phyloP scores from a whole-genome alignment of 495 filamentous ascomycete genomes.

The Trichoderma virens region DNA sequence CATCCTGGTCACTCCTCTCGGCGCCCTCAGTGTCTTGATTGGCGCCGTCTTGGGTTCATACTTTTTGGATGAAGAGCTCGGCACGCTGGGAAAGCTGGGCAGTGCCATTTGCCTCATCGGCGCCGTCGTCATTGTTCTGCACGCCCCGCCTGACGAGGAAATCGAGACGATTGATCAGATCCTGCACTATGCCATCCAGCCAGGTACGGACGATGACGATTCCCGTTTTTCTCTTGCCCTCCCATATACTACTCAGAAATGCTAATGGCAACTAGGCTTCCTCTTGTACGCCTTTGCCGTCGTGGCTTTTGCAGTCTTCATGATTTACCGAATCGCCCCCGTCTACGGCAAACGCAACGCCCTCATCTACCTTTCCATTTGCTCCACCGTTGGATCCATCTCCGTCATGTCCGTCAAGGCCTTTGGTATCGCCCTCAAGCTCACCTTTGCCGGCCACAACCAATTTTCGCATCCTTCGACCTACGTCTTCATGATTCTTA shows the following conservation, averaged over 20 bases:
- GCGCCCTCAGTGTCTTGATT: conserved; percentile 88
- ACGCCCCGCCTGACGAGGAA: conserved; percentile 88
- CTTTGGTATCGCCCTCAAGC: conserved; percentile 91
- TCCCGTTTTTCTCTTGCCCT: not conserved
- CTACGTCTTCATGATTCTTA: conserved; percentile 93
- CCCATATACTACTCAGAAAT: not conserved
- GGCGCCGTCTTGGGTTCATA: conserved; percentile 92
- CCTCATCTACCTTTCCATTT: conserved; percentile 91
- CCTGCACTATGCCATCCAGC: conserved; percentile 75
- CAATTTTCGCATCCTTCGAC: conserved; percentile 90
- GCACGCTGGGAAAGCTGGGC: conserved; percentile 82
- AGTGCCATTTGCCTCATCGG: conserved; percentile 95
- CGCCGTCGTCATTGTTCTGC: conserved; percentile 93
- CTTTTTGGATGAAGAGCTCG: conserved; percentile 82
- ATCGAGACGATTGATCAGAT: conserved; percentile 85
- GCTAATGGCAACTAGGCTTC: conserved; percentile 58
- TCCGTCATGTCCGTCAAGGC: conserved; percentile 99
- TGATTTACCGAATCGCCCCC: conserved; percentile 93
- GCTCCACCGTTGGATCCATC: conserved; percentile 90
- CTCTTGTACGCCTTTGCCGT: conserved; percentile 73
- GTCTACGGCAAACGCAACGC: conserved; percentile 89
- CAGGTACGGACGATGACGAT: conserved; percentile 51
- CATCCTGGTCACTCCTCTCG: conserved; percentile 90
- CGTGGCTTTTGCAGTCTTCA: conserved; percentile 71
- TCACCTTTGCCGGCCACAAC: conserved; percentile 85